Conservation (phyloP, 768 basidiomycete species). For the Auricularia auricula-judae region DNA sequence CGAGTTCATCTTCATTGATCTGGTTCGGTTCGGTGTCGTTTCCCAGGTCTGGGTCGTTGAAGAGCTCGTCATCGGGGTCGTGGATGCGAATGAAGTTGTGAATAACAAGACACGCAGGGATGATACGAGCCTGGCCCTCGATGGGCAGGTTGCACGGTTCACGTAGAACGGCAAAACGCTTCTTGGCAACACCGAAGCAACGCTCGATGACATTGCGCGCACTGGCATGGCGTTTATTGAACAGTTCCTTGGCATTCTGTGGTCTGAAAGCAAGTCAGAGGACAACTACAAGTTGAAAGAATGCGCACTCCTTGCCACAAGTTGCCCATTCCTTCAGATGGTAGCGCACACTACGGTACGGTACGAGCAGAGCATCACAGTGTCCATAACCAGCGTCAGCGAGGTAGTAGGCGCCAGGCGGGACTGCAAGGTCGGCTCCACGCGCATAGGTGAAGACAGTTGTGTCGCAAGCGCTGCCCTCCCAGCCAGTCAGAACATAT, state of each 20-base stretch:
- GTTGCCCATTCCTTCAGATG: slow-evolving; percentile 22
- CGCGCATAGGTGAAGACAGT: slow-evolving; percentile 16
- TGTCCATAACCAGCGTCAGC: slow-evolving; percentile 22
- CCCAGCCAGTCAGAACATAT: slow-evolving; percentile 19
- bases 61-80: slow-evolving; percentile 6
- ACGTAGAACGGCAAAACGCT: slow-evolving; percentile 5
- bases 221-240: slow-evolving; percentile 16
- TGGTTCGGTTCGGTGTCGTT: too few relatives aligned
- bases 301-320: not conserved
- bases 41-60: not conserved
- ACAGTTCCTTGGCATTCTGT: slow-evolving; percentile 14
- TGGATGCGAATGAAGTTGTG: slow-evolving; percentile 18
- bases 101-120: slow-evolving; percentile 11
- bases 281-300: not conserved
- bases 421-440: slow-evolving; percentile 13
- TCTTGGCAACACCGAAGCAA: slow-evolving; percentile 16
- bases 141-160: slow-evolving; percentile 8
- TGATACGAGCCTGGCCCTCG: slow-evolving; percentile 10
- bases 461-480: slow-evolving; percentile 20
- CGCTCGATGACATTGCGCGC: slow-evolving; percentile 16
- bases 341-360: slow-evolving; percentile 21
- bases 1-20: too few relatives aligned
- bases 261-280: slow-evolving; percentile 6
- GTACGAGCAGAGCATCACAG: slow-evolving; percentile 17
- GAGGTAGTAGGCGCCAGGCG: slow-evolving; percentile 19